Evolutionary conservation across 129 eudicot genomes (phyloP).

Genomic region (Ambrosia artemisiifolia): DNA sequence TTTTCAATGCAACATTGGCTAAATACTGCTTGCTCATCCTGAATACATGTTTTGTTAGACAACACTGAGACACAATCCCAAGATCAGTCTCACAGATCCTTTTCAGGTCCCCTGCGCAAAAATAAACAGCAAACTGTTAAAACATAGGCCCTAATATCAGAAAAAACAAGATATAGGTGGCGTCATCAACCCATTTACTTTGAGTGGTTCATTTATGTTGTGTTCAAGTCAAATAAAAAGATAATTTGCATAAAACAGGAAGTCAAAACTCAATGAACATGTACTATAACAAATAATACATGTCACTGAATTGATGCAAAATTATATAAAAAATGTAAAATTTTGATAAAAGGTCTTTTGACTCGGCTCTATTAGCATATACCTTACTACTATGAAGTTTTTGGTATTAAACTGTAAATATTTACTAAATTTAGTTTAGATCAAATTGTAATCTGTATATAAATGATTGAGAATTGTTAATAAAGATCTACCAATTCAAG

Average conservation of each 20-base stretch:
- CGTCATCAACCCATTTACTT: neutral
- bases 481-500: no score
- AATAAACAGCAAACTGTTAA: neutral
- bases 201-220: neutral
- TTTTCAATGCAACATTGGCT: constrained; percentile 88
- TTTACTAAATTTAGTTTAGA: no score
- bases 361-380: neutral
- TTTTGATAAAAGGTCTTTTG: neutral
- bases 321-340: neutral
- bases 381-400: no score
- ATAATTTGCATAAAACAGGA: no score
- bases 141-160: neutral
- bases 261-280: no score
- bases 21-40: constrained; percentile 81
- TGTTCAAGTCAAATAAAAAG: no score
- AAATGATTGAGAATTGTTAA: no score
- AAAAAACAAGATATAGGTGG: neutral
- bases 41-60: constrained; percentile 84
- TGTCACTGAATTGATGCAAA: neutral
- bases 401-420: no score
- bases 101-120: constrained; percentile 68
- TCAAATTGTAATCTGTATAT: no score
- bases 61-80: constrained; percentile 96
- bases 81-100: constrained; percentile 98
- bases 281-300: no score